These are phyloP conservation scores for Verticillium albo-atrum DNA, from an alignment of 2,329 filamentous ascomycete genomes.

Conservation along the genomic window DNA sequence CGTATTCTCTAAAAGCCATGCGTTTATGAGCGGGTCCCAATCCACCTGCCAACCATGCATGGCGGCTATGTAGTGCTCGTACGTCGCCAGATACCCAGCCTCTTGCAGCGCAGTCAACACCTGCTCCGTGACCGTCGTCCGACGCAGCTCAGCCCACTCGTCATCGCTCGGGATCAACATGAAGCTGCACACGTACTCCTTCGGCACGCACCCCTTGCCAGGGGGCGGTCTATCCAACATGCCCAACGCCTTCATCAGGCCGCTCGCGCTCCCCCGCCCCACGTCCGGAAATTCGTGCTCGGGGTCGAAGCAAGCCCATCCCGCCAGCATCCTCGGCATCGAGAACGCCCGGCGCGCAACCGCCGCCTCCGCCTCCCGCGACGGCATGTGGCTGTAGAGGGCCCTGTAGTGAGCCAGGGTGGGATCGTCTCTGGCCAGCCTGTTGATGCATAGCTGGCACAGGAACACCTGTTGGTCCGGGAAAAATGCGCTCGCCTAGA, in stretches of 20 bases:
- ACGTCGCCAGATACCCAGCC: not conserved
- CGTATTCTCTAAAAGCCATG: not conserved
- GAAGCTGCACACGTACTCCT: not conserved
- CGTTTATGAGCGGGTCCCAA: not conserved
- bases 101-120: not conserved
- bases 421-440: not conserved
- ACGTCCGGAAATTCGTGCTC: not conserved
- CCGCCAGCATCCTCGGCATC: not conserved
- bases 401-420: not conserved
- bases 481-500: not conserved
- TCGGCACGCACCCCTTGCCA: not conserved
- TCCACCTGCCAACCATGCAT: not conserved
- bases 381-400: not conserved
- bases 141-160: not conserved
- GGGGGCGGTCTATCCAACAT: not conserved
- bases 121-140: not conserved
- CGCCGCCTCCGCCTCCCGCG: not conserved
- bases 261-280: not conserved
- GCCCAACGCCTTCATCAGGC: not conserved
- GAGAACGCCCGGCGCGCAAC: not conserved
- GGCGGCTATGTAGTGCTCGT: not conserved
- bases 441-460: not conserved
- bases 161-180: not conserved
- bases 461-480: not conserved
- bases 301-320: not conserved